These are phyloP conservation scores for Xylaria sp. DNA, from an alignment of 2,329 filamentous ascomycete genomes.

Conservation along the genomic window DNA sequence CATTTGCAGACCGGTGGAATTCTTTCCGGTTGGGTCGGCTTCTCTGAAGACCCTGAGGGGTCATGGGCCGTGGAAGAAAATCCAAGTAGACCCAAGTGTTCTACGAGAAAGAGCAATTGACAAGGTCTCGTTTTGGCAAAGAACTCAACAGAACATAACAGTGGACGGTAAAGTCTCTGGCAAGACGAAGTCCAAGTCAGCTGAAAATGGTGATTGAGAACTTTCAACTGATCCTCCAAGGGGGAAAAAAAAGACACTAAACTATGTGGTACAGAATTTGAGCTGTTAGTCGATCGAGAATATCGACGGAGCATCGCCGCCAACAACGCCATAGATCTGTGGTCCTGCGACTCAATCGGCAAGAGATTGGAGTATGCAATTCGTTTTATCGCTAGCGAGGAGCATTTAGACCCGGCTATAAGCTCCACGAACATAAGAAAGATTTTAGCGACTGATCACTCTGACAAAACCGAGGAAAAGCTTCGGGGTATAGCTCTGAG, in stretches of 20 bases:
- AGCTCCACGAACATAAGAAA: constrained; percentile 21
- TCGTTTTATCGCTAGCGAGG: neutral
- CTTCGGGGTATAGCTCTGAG: constrained; percentile 17
- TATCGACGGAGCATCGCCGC: neutral
- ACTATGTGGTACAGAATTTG: neutral
- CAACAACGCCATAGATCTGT: neutral
- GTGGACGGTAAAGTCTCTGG: neutral
- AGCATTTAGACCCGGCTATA: constrained; percentile 16
- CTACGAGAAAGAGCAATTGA: neutral
- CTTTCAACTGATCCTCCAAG: no score
- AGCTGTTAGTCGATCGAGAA: neutral
- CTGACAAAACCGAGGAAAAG: constrained; percentile 3
- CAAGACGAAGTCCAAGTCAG: no score
- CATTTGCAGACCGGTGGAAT: constrained; percentile 14
- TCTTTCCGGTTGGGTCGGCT: neutral
- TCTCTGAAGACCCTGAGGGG: neutral
- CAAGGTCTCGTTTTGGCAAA: neutral
- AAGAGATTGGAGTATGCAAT: no score
- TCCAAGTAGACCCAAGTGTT: neutral
- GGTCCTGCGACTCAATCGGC: no score
- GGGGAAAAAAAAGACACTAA: neutral
- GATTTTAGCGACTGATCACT: constrained; percentile 4
- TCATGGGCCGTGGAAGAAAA: constrained; percentile 11
- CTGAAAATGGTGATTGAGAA: no score
- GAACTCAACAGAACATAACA: neutral